Evolutionary conservation across 2,329 filamentous ascomycete species (phyloP).

Genomic region (Chaetomiaceae sp.): DNA sequence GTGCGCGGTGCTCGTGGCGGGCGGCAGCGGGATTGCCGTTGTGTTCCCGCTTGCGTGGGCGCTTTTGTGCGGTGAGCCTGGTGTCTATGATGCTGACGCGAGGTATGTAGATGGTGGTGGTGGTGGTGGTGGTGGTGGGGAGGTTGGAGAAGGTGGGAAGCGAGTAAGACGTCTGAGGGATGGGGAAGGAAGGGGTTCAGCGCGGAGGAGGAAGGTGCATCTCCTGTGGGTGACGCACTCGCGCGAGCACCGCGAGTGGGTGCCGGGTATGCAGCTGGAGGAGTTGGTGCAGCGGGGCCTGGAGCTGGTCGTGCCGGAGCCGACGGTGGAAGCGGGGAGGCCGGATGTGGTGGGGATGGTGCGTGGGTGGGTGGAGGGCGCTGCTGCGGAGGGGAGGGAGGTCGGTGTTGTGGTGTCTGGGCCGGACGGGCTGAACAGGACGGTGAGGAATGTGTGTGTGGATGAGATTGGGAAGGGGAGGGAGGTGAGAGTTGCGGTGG

Average conservation of each 20-base stretch:
- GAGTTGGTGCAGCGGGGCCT: slow-evolving; percentile 45
- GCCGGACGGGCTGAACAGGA: slow-evolving; percentile 55
- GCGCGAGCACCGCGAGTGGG: slow-evolving; percentile 46
- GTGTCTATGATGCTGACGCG: slow-evolving; percentile 9
- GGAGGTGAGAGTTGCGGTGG: slow-evolving; percentile 49
- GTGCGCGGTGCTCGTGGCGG: slow-evolving; percentile 51
- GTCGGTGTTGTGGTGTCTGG: slow-evolving; percentile 54
- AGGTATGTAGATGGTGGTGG: neutral
- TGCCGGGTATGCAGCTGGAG: slow-evolving; percentile 42
- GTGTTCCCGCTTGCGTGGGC: slow-evolving; percentile 54
- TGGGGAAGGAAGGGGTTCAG: neutral
- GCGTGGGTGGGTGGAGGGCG: slow-evolving; percentile 29
- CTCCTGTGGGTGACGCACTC: slow-evolving; percentile 56
- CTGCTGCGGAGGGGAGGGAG: slow-evolving; percentile 24
- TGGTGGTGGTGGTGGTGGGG: neutral
- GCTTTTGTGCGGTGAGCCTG: no score
- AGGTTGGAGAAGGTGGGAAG: neutral
- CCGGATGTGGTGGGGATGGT: slow-evolving; percentile 46
- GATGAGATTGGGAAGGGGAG: slow-evolving; percentile 40
- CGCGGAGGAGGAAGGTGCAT: slow-evolving; percentile 34
- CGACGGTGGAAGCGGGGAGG: slow-evolving; percentile 47
- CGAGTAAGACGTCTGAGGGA: neutral
- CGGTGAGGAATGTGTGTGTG: slow-evolving; percentile 54
- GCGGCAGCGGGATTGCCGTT: slow-evolving; percentile 60
- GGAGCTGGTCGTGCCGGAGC: slow-evolving; percentile 46